Conservation (phyloP, 1,284 basidiomycete species). For the Austroboletus novae-zelandiae region DNA sequence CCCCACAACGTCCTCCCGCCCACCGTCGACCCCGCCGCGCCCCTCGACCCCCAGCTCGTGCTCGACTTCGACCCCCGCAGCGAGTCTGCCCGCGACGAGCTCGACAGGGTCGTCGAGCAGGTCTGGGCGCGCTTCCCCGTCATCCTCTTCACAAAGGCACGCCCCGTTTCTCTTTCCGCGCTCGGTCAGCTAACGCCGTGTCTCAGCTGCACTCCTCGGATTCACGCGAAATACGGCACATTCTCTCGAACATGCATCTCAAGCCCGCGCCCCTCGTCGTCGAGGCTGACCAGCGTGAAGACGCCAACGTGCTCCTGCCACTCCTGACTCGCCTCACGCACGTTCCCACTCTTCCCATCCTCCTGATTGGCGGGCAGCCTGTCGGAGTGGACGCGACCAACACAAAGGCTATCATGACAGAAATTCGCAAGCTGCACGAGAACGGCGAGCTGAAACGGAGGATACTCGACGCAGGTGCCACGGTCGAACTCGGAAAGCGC, state of each 20-base stretch:
- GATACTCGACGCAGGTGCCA: slow-evolving; percentile 57
- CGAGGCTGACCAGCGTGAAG: slow-evolving; percentile 68
- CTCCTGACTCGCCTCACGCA: slow-evolving; percentile 56
- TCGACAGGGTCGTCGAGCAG: slow-evolving; percentile 51
- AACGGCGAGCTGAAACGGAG: slow-evolving; percentile 52
- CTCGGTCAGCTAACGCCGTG: slow-evolving; percentile 3
- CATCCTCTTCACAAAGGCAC: slow-evolving; percentile 75
- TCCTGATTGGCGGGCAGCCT: slow-evolving; percentile 65
- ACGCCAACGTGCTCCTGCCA: slow-evolving; percentile 45
- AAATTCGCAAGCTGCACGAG: slow-evolving; percentile 51
- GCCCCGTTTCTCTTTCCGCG: background rate
- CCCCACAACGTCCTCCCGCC: slow-evolving; percentile 77
- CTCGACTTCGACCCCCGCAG: slow-evolving; percentile 79
- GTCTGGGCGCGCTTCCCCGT: slow-evolving; percentile 77
- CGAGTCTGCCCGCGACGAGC: slow-evolving; percentile 53
- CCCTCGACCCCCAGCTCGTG: slow-evolving; percentile 77
- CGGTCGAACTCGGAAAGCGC: slow-evolving; percentile 55
- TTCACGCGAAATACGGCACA: slow-evolving; percentile 66
- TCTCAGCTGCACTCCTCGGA: slow-evolving; percentile 56
- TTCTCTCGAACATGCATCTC: slow-evolving; percentile 60
- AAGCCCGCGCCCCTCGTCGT: slow-evolving; percentile 68
- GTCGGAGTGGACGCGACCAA: slow-evolving; percentile 43
- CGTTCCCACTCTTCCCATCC: slow-evolving; percentile 59
- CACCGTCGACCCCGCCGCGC: slow-evolving; percentile 57
- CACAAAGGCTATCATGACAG: slow-evolving; percentile 45